Evolutionary conservation across 768 basidiomycete genomes (phyloP).

Genomic region (Suillus fuscotomentosus): DNA sequence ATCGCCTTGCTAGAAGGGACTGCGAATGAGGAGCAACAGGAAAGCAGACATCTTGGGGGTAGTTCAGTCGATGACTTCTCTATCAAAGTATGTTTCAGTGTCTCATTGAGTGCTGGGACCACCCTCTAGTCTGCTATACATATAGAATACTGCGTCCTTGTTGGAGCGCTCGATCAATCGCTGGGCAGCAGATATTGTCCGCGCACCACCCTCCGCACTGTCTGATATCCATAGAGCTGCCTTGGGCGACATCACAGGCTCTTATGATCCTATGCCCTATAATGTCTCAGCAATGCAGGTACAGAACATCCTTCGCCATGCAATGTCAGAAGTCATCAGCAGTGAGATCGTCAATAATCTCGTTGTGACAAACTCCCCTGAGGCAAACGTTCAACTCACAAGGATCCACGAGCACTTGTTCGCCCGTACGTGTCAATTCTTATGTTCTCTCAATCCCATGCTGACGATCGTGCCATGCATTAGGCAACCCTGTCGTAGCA

Average conservation of each 20-base stretch:
- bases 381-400: constrained; percentile 81
- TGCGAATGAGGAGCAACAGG: constrained; percentile 37
- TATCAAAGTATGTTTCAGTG: constrained; percentile 58
- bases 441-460: neutral
- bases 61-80: constrained; percentile 85
- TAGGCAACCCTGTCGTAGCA: constrained; percentile 87
- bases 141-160: constrained; percentile 76
- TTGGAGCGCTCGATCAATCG: constrained; percentile 83
- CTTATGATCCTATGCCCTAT: constrained; percentile 42
- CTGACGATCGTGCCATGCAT: constrained; percentile 2
- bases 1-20: constrained; percentile 73
- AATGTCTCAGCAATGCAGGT: constrained; percentile 65
- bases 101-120: neutral
- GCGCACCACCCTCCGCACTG: constrained; percentile 52
- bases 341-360: constrained; percentile 84
- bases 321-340: constrained; percentile 69
- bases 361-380: constrained; percentile 81
- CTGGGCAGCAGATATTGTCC: constrained; percentile 79
- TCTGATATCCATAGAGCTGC: constrained; percentile 56
- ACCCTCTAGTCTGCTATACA: neutral
- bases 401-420: constrained; percentile 89
- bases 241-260: constrained; percentile 55
- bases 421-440: constrained; percentile 49
- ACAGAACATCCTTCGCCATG: constrained; percentile 79
- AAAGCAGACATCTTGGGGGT: constrained; percentile 40